phyloP scores from a whole-genome alignment of 1,284 basidiomycete species.

The Fomitopsis palustris region DNA sequence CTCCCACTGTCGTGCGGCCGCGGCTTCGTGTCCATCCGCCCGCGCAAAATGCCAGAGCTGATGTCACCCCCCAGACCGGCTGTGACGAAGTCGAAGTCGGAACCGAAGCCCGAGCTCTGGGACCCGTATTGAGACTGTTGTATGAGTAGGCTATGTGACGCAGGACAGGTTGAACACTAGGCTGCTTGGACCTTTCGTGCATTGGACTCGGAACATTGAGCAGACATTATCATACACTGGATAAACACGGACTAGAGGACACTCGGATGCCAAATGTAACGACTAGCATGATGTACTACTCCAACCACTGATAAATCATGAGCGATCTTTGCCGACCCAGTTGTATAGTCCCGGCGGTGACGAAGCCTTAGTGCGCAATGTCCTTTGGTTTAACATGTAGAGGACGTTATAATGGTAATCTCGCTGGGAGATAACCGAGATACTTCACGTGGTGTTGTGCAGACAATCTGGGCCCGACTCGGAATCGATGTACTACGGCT shows the following conservation, averaged over 20 bases:
- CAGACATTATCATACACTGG: neutral
- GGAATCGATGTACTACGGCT: too few relatives aligned
- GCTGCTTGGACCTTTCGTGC: neutral
- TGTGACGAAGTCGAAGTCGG: neutral
- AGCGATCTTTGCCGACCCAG: too few relatives aligned
- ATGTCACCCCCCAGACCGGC: neutral
- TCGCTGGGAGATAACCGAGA: too few relatives aligned
- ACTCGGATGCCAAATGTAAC: neutral
- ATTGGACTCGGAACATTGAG: neutral
- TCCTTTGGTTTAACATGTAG: too few relatives aligned
- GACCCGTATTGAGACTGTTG: neutral
- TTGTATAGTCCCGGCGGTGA: too few relatives aligned
- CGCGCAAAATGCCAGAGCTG: neutral
- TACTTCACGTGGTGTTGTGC: too few relatives aligned
- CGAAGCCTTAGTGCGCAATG: too few relatives aligned
- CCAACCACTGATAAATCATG: too few relatives aligned
- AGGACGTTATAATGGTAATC: too few relatives aligned
- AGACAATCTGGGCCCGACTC: too few relatives aligned
- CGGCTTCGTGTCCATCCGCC: neutral
- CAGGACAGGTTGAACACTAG: neutral
- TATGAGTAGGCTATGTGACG: neutral
- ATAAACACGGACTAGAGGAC: neutral
- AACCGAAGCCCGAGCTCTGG: neutral
- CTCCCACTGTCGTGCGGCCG: slow-evolving; percentile 4
- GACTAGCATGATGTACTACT: neutral